Conservation (phyloP, 73 alveolate species). For the Paramecium tetraurelia region DNA sequence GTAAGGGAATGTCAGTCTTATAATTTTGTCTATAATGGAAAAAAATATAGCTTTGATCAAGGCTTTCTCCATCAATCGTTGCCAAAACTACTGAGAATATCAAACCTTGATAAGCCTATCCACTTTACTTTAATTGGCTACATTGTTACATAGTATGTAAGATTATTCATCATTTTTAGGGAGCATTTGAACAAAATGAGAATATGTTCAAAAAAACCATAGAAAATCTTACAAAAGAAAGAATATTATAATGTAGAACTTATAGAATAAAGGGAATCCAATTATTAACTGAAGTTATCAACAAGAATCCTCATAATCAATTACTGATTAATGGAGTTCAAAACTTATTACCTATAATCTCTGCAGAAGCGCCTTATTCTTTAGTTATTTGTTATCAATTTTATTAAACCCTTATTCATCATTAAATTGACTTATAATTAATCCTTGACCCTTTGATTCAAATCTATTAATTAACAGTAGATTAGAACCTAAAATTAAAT, state of each 20-base stretch:
- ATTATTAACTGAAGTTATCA: background rate
- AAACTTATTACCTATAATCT: background rate
- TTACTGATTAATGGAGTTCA: background rate
- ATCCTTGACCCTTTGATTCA: background rate
- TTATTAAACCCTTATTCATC: background rate
- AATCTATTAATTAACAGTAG: background rate
- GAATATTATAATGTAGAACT: background rate
- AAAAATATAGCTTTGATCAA: conserved; percentile 9
- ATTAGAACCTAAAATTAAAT: background rate
- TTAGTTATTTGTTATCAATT: background rate
- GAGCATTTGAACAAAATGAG: background rate
- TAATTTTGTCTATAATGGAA: conserved; percentile 27
- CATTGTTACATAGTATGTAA: background rate
- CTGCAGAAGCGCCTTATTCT: background rate
- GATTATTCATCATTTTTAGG: background rate
- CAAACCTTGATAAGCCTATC: background rate
- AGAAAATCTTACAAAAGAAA: background rate
- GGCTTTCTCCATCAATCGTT: background rate
- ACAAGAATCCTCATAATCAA: background rate
- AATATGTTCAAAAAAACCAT: background rate
- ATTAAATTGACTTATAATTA: background rate
- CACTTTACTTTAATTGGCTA: background rate
- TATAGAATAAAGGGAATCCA: conserved; percentile 3
- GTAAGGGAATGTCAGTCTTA: background rate
- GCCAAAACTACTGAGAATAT: background rate